Evolutionary conservation across 78 protist species (phyloP), one percentile per base, ranked within the genome.

Genomic region (Chrysochromulina tobinii): DNA sequence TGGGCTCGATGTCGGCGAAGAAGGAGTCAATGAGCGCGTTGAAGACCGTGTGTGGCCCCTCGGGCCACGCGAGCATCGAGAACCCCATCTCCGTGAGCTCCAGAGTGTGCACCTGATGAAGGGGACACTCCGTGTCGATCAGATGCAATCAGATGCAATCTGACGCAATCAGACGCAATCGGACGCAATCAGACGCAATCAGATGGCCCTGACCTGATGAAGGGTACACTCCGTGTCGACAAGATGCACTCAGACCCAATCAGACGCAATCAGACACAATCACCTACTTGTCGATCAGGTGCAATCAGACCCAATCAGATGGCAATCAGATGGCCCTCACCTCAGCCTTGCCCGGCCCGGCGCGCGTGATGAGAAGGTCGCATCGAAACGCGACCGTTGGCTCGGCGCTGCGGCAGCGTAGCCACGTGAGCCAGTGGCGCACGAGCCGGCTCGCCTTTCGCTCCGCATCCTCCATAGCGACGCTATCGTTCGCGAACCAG

Each of bases 31-130:
- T 61, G 55, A 89, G 58, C 59, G 91, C 79, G 69, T 3, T 1
- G 54, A 89, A 89, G 38, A 73, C 73, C 7, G 12, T 9, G 3
- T n/a, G 25, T 3, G 91, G 91, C 57, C 91, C 91, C 4, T 67
- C 81, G 27, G 14, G 17, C 91, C 91, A 89, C 38, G 79, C 67
- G 69, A 89, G 91, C 83, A 89, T 61, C 23, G 91, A 89, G 73
- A 73, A 79, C 0, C 91, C 91, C 54, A 23, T 59, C 75, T 89
- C 91, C 11, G 91, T 89, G n/a, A 89, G 91, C 59, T 89, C 91
- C 1, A 79, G 79, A 0, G 91, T 89, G 91, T 79, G 68, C 55
- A 38, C 38, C 38, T 38, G 38, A 38, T 38, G 38, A 38, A 38
- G 38, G 38, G 38, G 38, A 38, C 38, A 38, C 38, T 38, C 38